phyloP scores from a whole-genome alignment of 1,284 basidiomycete species.

The Wallemia mellicola region DNA sequence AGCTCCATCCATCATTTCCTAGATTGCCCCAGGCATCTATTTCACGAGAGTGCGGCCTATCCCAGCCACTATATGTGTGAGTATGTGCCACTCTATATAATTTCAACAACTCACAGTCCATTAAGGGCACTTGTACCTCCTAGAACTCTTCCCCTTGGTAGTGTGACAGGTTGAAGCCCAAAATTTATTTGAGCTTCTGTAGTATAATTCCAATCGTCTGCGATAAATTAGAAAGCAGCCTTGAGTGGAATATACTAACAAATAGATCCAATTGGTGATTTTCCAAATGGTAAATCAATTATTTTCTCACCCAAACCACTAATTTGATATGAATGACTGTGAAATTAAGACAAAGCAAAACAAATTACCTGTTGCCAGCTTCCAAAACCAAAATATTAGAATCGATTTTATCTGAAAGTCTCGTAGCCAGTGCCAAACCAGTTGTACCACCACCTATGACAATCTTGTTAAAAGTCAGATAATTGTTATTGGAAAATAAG shows the following conservation, averaged over 20 bases:
- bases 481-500: neutral
- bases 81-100: neutral
- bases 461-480: conserved; percentile 6
- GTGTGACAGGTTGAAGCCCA: neutral
- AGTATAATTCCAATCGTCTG: conserved; percentile 1
- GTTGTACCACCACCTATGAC: conserved; percentile 12
- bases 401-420: conserved; percentile 8
- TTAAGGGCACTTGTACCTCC: neutral
- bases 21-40: conserved; percentile 3
- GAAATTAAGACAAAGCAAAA: neutral
- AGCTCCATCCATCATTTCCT: conserved; percentile 3
- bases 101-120: neutral
- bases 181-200: neutral
- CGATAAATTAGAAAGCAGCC: neutral
- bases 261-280: neutral
- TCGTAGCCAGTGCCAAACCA: conserved; percentile 10
- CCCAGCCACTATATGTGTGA: neutral
- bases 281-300: neutral
- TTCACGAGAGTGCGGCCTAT: neutral
- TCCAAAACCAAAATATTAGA: conserved; percentile 12
- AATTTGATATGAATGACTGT: neutral
- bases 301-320: neutral
- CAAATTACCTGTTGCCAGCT: conserved; percentile 1
- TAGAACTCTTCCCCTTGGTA: conserved; percentile 1
- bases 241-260: conserved; percentile 2